phyloP scores from a whole-genome alignment of 441 rosid genomes.

The Bruguiera hainesii region DNA sequence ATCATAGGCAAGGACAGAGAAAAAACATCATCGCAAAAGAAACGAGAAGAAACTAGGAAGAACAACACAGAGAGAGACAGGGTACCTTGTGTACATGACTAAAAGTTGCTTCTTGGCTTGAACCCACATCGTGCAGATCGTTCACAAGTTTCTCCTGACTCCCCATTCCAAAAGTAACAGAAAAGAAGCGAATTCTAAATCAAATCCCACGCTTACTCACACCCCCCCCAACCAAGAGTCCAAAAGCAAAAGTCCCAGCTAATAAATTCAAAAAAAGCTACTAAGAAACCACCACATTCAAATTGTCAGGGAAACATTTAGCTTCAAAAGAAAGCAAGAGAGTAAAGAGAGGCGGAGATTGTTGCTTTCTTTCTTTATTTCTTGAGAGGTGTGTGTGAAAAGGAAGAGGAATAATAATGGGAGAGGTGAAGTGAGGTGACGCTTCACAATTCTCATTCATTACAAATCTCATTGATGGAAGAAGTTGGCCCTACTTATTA shows the following conservation, averaged over 20 bases:
- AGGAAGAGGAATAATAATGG: not conserved
- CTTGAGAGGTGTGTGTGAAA: slow-evolving; percentile 22
- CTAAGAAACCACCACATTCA: not conserved
- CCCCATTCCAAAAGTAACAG: slow-evolving; percentile 12
- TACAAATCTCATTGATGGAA: slow-evolving; percentile 10
- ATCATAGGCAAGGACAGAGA: not conserved
- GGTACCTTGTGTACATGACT: slow-evolving; percentile 10
- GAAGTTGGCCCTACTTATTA: not conserved
- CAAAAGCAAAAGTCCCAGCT: slow-evolving; percentile 6
- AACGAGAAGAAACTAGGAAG: not conserved
- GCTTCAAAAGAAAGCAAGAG: not conserved
- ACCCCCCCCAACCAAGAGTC: not conserved
- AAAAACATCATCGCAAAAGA: not conserved
- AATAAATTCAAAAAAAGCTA: not conserved
- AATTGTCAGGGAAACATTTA: not conserved
- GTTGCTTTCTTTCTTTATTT: not conserved
- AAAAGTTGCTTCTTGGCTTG: slow-evolving; percentile 9
- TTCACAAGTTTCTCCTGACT: slow-evolving; percentile 20
- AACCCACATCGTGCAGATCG: slow-evolving; percentile 3
- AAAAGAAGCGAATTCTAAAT: not conserved
- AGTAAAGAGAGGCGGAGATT: not conserved
- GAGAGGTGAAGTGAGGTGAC: not conserved
- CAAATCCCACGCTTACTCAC: not conserved
- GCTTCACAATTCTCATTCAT: slow-evolving; percentile 18
- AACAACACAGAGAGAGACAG: slow-evolving; percentile 2